These are phyloP conservation scores for Botryotinia calthae DNA, from an alignment of 2,329 filamentous ascomycete genomes.

Conservation along the genomic window DNA sequence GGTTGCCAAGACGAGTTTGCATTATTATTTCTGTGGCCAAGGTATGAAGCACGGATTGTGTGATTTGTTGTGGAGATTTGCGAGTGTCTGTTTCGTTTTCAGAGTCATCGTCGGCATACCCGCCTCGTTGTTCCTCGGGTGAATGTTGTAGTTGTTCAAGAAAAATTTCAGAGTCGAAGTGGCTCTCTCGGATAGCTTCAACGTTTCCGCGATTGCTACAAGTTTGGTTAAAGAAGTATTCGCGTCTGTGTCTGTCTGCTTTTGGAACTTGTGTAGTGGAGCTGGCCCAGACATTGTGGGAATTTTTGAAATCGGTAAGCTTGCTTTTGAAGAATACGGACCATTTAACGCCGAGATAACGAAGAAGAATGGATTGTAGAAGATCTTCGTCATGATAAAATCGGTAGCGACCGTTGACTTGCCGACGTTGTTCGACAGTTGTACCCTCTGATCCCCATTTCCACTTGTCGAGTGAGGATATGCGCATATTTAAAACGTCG, in stretches of 20 bases:
- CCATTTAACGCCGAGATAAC: constrained; percentile 53
- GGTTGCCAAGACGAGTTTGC: constrained; percentile 42
- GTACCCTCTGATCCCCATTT: constrained; percentile 47
- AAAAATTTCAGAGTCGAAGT: constrained; percentile 51
- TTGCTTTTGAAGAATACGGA: constrained; percentile 44
- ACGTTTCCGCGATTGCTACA: constrained; percentile 32
- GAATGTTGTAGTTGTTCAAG: constrained; percentile 52
- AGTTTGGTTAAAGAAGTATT: constrained; percentile 44
- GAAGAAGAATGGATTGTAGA: constrained; percentile 52
- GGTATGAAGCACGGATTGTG: constrained; percentile 56
- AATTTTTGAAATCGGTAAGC: constrained; percentile 34
- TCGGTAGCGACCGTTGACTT: constrained; percentile 57
- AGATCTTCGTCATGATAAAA: constrained; percentile 59
- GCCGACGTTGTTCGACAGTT: constrained; percentile 49
- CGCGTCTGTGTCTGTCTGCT: constrained; percentile 38
- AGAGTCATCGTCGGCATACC: constrained; percentile 25
- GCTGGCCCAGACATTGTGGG: constrained; percentile 25
- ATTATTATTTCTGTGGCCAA: constrained; percentile 52
- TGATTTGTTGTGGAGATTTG: constrained; percentile 48
- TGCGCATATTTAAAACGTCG: constrained; percentile 57
- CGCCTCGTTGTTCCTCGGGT: constrained; percentile 37
- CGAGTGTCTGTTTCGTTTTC: constrained; percentile 32
- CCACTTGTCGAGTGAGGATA: constrained; percentile 51
- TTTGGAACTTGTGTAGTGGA: constrained; percentile 36
- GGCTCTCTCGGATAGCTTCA: constrained; percentile 40